Evolutionary conservation across 148 eudicot genomes (phyloP), one percentile per base, ranked within the genome.

Genomic region (Linanthus parryae): DNA sequence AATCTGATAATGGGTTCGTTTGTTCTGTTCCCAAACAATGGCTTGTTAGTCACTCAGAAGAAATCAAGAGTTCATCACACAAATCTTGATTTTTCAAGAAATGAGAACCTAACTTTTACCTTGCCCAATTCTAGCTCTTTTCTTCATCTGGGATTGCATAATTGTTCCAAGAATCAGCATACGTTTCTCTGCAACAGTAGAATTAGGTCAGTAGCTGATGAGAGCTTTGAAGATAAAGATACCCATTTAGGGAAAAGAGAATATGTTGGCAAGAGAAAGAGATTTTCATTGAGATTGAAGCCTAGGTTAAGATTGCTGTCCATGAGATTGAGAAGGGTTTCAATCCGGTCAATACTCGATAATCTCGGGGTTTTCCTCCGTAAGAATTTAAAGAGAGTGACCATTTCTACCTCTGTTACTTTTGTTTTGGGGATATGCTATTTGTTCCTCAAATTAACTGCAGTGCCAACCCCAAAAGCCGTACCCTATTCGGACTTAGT

Each of bases 401-500:
- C 71, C 8, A 49, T 84, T 47, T 72, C 74, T 0, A 61, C 75
- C 49, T 66, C 77, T 0, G 39, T 91, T 58, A 63, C 90, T 0
- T 48, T 84, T 54, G 83, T 74, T 10, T 25, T 88, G 17, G 95
- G 94, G 20, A 15, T 88, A 51, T 92, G 96, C 58, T 88, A 69
- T 54, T 70, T 80, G 75, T 66, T 84, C 64, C 66, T 84, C 27
- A 84, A 74, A 62, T 24, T 94, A 19, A 76, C 86, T 35, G 67
- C 91, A 33, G 56, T 72, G 54, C 88, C 91, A 1, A 34, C 74
- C 33, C 91, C 99, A 0, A 84, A 76, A 72, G 65, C 47, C 56
- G 99, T 88, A 19, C 91, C 96, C 0, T 88, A 94, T 52, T 88
- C 99, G 9, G 82, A 94, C 61, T 73, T 94, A 58, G 76, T 94